Base-by-base conservation (phyloP, 2,329 filamentous ascomycete species). In the Lachnellula hyalina region DNA sequence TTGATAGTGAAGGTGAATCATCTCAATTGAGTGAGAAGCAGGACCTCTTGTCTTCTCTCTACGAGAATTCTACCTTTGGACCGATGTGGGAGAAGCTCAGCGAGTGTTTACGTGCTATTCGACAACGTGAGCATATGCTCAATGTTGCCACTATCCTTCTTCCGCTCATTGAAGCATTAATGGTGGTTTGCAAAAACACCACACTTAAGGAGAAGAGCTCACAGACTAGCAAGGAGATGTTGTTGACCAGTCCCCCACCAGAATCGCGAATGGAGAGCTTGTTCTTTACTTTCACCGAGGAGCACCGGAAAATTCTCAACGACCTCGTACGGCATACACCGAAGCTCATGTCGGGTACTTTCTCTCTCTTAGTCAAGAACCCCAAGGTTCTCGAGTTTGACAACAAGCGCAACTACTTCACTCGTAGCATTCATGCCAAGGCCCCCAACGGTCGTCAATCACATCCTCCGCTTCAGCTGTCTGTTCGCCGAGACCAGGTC, bases 341-440 rank as follows among this genome's bases (percentile, higher is more conserved):
- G 32, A 96, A 96, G 72, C 83, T 99, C 61, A 99, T 99, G 95
- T 96, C 93, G 56, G 94, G 94, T 51, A 96, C 93, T 2, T 96
- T 99, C 74, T 92, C 93, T 11, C 80, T 99, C 15, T 76, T 99
- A 47, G 94, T 97, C 60, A 96, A 96, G 78, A 99, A 99, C 68
- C 95, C 94, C 25, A 99, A 97, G 79, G 95, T 99, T 3, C 78
- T 99, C 12, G 94, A 99, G 69, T 99, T 99, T 67, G 94, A 99
- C 75, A 99, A 99, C 77, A 99, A 99, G 78, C 91, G 94, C 66
- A 97, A 96, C 74, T 99, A 95, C 79, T 99, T 99, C 78, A 96
- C 85, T 70, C 88, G 94, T 58, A 92, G 90, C 67, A 86, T 99
- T 11, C 94, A 99, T 71, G 83, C 82, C 46, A 83, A 88, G 49